Conservation (phyloP, 78 protist species). For the Mastigamoeba balamuthi region DNA sequence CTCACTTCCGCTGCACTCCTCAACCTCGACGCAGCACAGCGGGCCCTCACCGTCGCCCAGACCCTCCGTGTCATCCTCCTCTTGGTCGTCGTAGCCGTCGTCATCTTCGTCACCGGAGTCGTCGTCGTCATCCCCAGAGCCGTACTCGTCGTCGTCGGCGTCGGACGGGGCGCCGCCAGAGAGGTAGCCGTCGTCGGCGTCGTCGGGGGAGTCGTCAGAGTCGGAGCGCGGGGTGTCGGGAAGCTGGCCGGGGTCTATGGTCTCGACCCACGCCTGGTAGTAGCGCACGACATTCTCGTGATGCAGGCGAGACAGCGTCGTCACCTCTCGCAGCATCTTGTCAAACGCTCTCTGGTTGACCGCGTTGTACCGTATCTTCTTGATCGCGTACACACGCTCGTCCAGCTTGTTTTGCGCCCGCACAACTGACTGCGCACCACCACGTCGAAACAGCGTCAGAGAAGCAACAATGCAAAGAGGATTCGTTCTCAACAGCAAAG, state of each 20-base stretch:
- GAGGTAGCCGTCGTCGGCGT: conserved; percentile 9
- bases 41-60: no score
- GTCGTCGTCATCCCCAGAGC: no score
- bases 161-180: not conserved
- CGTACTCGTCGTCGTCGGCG: no score
- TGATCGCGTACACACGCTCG: conserved; percentile 50
- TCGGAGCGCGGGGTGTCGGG: not conserved
- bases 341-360: not conserved
- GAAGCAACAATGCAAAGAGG: no score
- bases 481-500: no score
- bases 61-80: not conserved
- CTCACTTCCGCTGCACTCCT: no score
- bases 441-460: no score
- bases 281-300: conserved; percentile 63
- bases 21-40: no score
- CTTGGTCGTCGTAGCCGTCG: not conserved
- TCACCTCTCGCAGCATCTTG: conserved; percentile 48
- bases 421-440: no score
- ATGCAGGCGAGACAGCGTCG: conserved; percentile 44
- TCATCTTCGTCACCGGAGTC: conserved; percentile 8
- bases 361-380: conserved; percentile 14
- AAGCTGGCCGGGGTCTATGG: not conserved
- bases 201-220: not conserved
- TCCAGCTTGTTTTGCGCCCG: conserved; percentile 33
- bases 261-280: conserved; percentile 60